Evolutionary conservation across 2,329 filamentous ascomycete species (phyloP), one percentile per base, ranked within the genome.

Genomic region (Talaromyces sp.): DNA sequence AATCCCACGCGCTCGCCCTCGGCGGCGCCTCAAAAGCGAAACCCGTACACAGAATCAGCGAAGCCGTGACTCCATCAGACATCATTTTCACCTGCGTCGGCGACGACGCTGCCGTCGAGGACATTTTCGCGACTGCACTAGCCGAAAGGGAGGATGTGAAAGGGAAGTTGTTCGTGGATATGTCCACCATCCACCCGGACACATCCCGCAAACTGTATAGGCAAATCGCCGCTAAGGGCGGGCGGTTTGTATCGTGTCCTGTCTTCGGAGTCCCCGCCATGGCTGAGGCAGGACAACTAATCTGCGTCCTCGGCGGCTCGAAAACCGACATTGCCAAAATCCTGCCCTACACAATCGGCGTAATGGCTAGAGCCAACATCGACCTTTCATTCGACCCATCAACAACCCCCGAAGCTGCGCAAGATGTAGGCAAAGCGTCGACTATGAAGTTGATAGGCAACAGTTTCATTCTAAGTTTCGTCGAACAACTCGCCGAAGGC

Each of bases 121-220:
- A 84, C 4, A 86, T 87, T 22, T 84, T 92, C 67, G 77, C 83
- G 49, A 75, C 82, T 2, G 85, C 89, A 34, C 79, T 92, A 4
- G 15, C 27, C 5, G 72, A 84, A 58, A 73, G 34, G 1, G 49
- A 56, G 5, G 60, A 38, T 65, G 79, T 91, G 19, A 82, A 82
- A 31, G 88, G 87, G 67, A 97, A 96, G 80, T 81, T 95, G 17
- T 89, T 97, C 70, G 85, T 96, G 36, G 93, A 97, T 74, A 93
- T 90, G 83, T 95, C 91, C 3, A 97, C 93, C 29, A 86, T 97
- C 40, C 91, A 95, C 76, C 93, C 93, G 0, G 89, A 93, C 64
- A 92, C 91, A 3, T 91, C 91, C 1, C 86, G 91, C 67, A 82
- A 82, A 29, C 77, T 92, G 2, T 88, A 88, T 29, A 81, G 86